These are phyloP conservation scores for Musa beccarii DNA, from an alignment of 176 grass and related monocot genomes.

Conservation along the genomic window DNA sequence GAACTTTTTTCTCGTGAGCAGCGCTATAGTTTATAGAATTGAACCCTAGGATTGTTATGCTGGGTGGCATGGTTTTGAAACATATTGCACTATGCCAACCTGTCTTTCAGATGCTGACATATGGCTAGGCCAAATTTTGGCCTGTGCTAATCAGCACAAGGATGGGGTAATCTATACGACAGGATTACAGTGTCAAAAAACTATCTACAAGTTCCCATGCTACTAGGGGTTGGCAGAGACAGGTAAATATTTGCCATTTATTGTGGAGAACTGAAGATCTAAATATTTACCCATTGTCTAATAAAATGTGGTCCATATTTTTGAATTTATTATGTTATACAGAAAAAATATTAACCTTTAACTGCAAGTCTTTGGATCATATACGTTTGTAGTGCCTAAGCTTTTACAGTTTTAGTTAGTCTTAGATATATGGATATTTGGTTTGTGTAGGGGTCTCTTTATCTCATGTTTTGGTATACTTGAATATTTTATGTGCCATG, in stretches of 20 bases:
- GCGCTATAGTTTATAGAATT: no score
- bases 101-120: not conserved
- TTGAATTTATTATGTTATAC: not conserved
- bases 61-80: no score
- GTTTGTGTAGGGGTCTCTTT: slow-evolving; percentile 2
- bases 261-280: not conserved
- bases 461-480: slow-evolving; percentile 12
- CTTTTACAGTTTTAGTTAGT: not conserved
- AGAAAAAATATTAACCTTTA: not conserved
- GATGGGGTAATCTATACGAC: not conserved
- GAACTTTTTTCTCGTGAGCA: no score
- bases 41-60: no score
- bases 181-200: not conserved
- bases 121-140: not conserved
- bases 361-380: not conserved
- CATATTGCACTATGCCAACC: no score
- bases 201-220: no score
- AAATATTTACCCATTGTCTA: not conserved
- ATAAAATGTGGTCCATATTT: not conserved
- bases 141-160: not conserved
- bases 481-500: not conserved
- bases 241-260: not conserved
- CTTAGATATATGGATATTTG: not conserved
- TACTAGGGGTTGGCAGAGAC: not conserved
- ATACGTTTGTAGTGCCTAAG: not conserved